These are phyloP conservation scores for Fusarium solani-melongenae DNA, from an alignment of 2,329 filamentous ascomycete species.

Conservation along the genomic window DNA sequence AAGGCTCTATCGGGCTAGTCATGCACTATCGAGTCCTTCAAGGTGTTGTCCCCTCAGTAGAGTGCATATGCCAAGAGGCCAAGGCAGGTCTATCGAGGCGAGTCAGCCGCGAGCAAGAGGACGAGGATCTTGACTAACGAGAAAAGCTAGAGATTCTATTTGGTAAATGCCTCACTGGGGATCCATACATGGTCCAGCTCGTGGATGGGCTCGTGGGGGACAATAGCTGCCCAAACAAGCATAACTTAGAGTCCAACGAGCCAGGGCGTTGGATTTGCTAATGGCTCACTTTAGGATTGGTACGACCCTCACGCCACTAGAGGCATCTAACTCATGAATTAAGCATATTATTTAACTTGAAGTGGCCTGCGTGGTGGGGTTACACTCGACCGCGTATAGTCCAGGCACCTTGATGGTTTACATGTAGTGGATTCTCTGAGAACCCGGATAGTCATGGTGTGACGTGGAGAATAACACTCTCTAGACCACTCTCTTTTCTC, in stretches of 20 bases:
- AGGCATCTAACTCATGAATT: slow-evolving; percentile 12
- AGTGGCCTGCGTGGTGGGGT: slow-evolving; percentile 10
- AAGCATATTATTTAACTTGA: slow-evolving; percentile 44
- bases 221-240: background rate
- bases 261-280: background rate
- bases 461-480: background rate
- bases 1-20: background rate
- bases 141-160: background rate
- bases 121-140: background rate
- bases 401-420: slow-evolving; percentile 41
- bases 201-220: background rate
- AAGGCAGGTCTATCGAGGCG: background rate
- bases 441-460: slow-evolving; percentile 39
- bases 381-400: background rate
- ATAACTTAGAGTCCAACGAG: background rate
- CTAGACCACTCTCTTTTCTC: background rate
- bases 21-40: slow-evolving; percentile 1
- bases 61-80: background rate
- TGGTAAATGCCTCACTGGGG: slow-evolving; percentile 12
- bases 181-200: background rate
- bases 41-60: background rate
- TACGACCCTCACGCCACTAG: background rate
- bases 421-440: slow-evolving; percentile 22
- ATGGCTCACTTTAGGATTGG: background rate
- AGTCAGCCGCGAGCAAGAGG: background rate